A percentile compares a stretch with the other conserved stretches of the same genome.
These are phyloP conservation scores for Sclerotinia spermophila DNA, from an alignment of 2,329 filamentous ascomycete species.

Conservation along the genomic window DNA sequence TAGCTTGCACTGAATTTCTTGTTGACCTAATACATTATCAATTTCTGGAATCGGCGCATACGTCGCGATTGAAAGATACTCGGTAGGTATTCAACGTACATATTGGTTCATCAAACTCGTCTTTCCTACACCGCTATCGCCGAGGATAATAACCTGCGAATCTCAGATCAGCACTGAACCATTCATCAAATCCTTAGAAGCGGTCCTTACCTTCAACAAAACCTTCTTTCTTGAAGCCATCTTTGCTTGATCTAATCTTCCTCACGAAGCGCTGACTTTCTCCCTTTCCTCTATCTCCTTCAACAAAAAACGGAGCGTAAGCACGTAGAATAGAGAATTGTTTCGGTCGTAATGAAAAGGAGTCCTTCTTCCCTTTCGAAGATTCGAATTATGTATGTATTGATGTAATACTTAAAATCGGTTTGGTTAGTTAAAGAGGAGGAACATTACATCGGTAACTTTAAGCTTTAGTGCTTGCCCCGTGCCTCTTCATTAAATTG, in stretches of 20 bases:
- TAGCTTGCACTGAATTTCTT: slow-evolving; percentile 99
- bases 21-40: slow-evolving; percentile 69
- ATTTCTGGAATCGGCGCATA: slow-evolving; percentile 8
- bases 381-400: not conserved
- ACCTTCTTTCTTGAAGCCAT: slow-evolving; percentile 56
- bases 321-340: not conserved
- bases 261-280: slow-evolving; percentile 8
- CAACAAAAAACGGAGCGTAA: not conserved
- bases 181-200: not conserved
- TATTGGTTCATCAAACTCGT: slow-evolving; percentile 99
- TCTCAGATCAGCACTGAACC: slow-evolving; percentile 17
- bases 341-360: not conserved
- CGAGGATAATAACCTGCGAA: slow-evolving; percentile 90
- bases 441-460: slow-evolving; percentile 16
- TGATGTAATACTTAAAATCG: slow-evolving; percentile 2
- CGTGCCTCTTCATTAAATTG: slow-evolving; percentile 3
- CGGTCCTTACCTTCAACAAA: slow-evolving; percentile 55
- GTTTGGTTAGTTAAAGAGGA: slow-evolving; percentile 6
- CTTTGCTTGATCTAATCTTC: slow-evolving; percentile 12
- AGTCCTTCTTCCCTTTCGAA: too few species aligned
- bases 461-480: slow-evolving; percentile 15
- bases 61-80: not conserved
- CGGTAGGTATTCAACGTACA: slow-evolving; percentile 57
- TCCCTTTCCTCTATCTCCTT: slow-evolving; percentile 1
- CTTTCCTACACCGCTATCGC: slow-evolving; percentile 98